Percentiles rank a stretch among this genome's conserved stretches.
phyloP scores from a whole-genome alignment of 1,139 yeast genomes.

The Pneumocystis jirovecii region DNA sequence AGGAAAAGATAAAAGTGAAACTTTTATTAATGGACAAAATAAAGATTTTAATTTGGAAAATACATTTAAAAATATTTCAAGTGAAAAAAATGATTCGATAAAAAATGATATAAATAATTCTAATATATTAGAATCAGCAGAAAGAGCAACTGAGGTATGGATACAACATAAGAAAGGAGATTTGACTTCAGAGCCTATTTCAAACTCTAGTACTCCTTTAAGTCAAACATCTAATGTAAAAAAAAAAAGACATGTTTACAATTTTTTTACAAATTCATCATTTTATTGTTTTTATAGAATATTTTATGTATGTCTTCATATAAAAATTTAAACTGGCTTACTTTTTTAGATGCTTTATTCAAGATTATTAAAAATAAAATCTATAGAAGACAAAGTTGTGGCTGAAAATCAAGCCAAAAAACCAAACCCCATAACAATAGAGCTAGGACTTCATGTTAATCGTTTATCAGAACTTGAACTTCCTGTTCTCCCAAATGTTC shows the following conservation, averaged over 20 bases:
- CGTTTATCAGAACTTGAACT: conserved; percentile 72
- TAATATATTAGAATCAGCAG: conserved; percentile 2
- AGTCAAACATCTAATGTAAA: conserved; percentile 4
- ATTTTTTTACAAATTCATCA: conserved; percentile 80
- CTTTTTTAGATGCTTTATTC: conserved; percentile 68
- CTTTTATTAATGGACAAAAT: background rate
- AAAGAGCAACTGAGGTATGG: conserved; percentile 2
- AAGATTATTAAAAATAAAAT: conserved; percentile 64
- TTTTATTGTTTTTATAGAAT: conserved; percentile 74
- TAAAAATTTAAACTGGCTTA: conserved; percentile 1
- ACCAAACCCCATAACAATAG: conserved; percentile 73
- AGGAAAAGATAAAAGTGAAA: conserved; percentile 6
- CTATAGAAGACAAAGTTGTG: conserved; percentile 49
- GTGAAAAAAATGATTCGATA: background rate
- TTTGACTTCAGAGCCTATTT: conserved; percentile 8
- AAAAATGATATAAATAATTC: background rate
- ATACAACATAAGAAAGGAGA: background rate
- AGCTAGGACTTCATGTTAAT: conserved; percentile 65
- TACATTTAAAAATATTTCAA: background rate
- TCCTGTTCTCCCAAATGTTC: conserved; percentile 48
- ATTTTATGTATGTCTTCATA: background rate
- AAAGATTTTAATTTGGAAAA: background rate
- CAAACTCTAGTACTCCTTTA: conserved; percentile 7
- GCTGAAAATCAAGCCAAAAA: conserved; percentile 41
- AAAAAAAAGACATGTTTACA: conserved; percentile 36